phyloP scores from a whole-genome alignment of 805 yeast genomes.

The Metschnikowia henanensis region DNA sequence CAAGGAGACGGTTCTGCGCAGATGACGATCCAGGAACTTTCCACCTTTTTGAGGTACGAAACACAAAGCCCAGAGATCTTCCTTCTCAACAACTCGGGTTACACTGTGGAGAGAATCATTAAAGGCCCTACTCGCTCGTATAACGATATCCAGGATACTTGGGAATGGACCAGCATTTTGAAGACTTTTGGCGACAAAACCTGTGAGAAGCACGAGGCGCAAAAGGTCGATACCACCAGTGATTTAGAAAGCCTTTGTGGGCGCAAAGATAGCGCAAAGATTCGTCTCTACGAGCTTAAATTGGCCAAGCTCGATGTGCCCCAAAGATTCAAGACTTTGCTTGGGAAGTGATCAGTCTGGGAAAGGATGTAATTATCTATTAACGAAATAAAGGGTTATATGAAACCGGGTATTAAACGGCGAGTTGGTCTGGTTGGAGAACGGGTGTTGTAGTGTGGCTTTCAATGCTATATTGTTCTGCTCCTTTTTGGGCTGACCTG shows the following conservation, averaged over 20 bases:
- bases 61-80: conserved; percentile 65
- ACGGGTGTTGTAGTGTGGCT: too few species aligned
- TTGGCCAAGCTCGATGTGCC: conserved; percentile 30
- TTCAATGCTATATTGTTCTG: too few species aligned
- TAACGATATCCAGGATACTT: conserved; percentile 77
- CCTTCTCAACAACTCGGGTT: conserved; percentile 82
- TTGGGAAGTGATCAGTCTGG: conserved; percentile 4
- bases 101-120: conserved; percentile 86
- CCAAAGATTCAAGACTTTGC: conserved; percentile 21
- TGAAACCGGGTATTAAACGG: too few species aligned
- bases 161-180: conserved; percentile 79
- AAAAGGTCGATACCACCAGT: conserved; percentile 18
- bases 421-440: too few species aligned
- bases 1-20: conserved; percentile 96
- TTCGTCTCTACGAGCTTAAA: conserved; percentile 27
- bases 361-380: background rate
- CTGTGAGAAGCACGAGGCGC: conserved; percentile 23
- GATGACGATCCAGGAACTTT: conserved; percentile 87
- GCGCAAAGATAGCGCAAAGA: conserved; percentile 18
- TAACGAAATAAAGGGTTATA: too few species aligned
- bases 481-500: too few species aligned
- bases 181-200: conserved; percentile 58
- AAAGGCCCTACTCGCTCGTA: conserved; percentile 75
- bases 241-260: conserved; percentile 22
- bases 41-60: conserved; percentile 58